phyloP scores from a whole-genome alignment of 495 filamentous ascomycete species.

The Hypomontagnella submonticulosa region DNA sequence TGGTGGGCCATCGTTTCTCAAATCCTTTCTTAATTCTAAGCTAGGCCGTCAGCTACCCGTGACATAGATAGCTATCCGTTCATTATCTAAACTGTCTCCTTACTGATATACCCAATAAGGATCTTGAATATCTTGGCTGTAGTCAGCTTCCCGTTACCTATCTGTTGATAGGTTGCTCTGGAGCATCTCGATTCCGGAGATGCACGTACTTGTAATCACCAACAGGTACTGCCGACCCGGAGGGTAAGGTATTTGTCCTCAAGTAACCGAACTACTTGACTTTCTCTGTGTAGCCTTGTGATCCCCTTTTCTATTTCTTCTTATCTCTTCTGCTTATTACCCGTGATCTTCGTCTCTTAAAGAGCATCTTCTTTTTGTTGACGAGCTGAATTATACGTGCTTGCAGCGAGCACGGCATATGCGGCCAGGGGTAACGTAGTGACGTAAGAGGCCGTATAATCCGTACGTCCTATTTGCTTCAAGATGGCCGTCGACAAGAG shows the following conservation, averaged over 20 bases:
- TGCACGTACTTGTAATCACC: constrained; percentile 29
- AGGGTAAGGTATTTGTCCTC: constrained; percentile 1
- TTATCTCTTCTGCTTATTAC: constrained; percentile 6
- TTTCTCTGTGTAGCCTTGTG: constrained; percentile 3
- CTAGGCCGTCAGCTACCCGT: background rate
- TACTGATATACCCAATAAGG: constrained; percentile 28
- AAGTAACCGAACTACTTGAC: background rate
- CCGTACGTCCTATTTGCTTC: background rate
- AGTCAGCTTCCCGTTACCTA: constrained; percentile 23
- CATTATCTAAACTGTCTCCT: constrained; percentile 3
- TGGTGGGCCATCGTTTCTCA: background rate
- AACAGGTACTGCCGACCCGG: background rate
- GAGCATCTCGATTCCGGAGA: constrained; percentile 33
- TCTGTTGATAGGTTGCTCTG: constrained; percentile 23
- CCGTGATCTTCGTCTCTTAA: constrained; percentile 14
- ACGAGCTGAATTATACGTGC: background rate
- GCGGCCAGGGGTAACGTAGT: constrained; percentile 20
- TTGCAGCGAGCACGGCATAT: constrained; percentile 15
- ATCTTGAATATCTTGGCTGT: constrained; percentile 26
- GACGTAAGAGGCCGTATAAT: constrained; percentile 16
- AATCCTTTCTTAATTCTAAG: background rate
- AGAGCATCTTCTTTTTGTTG: background rate
- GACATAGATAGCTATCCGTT: background rate
- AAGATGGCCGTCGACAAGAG: constrained; percentile 55
- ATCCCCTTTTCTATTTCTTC: background rate